phyloP scores from a whole-genome alignment of 2,329 filamentous ascomycete genomes.

The Penicillium italicum region DNA sequence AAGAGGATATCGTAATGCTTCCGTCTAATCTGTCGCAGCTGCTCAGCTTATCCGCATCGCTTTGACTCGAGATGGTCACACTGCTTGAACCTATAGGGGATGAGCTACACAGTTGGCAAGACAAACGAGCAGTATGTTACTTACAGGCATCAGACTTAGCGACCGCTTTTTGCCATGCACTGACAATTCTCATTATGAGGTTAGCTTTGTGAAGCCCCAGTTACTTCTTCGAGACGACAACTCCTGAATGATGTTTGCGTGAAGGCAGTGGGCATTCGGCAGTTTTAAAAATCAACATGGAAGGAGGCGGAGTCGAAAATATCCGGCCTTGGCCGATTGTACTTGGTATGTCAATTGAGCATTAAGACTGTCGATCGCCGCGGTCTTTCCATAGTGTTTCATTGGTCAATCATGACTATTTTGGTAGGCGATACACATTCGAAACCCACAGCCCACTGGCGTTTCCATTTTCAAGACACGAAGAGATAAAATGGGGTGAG shows the following conservation, averaged over 20 bases:
- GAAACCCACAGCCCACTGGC: background rate
- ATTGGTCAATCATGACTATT: background rate
- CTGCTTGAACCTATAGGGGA: slow-evolving; percentile 39
- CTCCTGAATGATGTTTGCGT: background rate
- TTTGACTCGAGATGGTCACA: slow-evolving; percentile 42
- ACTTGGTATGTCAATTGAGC: background rate
- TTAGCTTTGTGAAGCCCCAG: background rate
- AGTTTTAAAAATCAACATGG: background rate
- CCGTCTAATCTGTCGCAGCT: slow-evolving; percentile 42
- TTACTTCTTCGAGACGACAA: background rate
- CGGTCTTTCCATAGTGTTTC: background rate
- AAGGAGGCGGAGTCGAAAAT: slow-evolving; percentile 5
- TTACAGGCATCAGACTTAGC: slow-evolving; percentile 11
- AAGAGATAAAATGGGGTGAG: background rate
- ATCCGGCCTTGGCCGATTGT: background rate
- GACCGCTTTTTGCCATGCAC: slow-evolving; percentile 7
- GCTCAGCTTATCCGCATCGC: slow-evolving; percentile 30
- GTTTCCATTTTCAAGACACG: background rate
- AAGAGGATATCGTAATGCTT: slow-evolving; percentile 39
- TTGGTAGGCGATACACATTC: background rate
- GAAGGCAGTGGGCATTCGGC: background rate
- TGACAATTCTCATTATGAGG: slow-evolving; percentile 6
- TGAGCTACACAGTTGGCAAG: background rate
- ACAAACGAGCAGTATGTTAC: background rate
- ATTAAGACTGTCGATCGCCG: background rate